Evolutionary conservation across 164 flowering plant genomes (phyloP), one percentile per base, ranked within the genome.

Genomic region (Tinospora cordifolia): DNA sequence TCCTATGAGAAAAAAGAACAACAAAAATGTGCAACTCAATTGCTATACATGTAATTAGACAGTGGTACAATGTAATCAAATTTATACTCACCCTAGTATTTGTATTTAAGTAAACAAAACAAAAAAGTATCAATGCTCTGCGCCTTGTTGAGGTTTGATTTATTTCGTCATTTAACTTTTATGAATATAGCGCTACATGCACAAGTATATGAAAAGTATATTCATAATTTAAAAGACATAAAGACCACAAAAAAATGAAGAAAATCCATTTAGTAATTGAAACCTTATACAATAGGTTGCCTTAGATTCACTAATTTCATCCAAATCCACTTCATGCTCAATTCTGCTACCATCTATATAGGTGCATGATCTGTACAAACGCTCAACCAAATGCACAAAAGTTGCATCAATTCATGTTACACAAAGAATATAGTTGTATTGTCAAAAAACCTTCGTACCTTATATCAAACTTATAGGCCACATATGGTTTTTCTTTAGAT

Each of bases 71-170:
- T n/a, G n/a, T n/a, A 17, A 51, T 51, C 8, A 3, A 39, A 30
- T 60, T 39, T 49, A 44, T 14, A n/a, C n/a, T n/a, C n/a, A n/a
- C n/a, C n/a, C n/a, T n/a, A n/a, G n/a, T n/a, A n/a, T n/a, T n/a
- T n/a, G 78, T 76, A 57, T 91, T 83, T 74, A 87, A 72, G 83
- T 83, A 79, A 19, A 76, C 77, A 58, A 85, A 77, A 81, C 96
- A 93, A 71, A 93, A 87, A 66, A 93, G 83, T 72, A 88, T 77
- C 40, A 93, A 78, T 11, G 93, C 98, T 65, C 87, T 84, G 25
- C 98, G 87, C 85, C 93, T 88, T 58, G 82, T 81, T 63, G 77
- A 87, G 73, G 84, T 91, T 81, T 83, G 88, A 83, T 93, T 93
- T 63, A 91, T 85, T 72, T 94, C 98, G 78, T 93, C 96, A 73